Evolutionary conservation across 768 basidiomycete genomes (phyloP), one percentile per base, ranked within the genome.

Genomic region (Suillus lakei): DNA sequence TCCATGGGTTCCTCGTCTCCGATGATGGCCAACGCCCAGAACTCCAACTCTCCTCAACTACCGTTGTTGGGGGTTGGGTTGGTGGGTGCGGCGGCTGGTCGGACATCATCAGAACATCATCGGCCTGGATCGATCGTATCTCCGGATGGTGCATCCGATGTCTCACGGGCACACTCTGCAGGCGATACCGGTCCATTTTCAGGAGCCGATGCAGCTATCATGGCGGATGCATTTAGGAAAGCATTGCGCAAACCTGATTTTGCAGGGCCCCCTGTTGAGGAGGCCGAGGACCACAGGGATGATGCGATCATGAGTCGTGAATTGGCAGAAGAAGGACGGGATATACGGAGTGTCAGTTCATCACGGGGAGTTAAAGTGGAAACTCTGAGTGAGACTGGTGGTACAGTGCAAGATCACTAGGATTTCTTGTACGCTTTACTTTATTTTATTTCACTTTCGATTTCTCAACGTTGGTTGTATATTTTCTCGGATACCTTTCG

Each of bases 161-260:
- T 88, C 55, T 91, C 90, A 36, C 82, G 85, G 56, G 76, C 84
- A 10, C 85, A 85, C 44, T 87, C 86, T 46, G 81, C 84, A 55
- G 86, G 87, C 61, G 88, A 89, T 62, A 81, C 86, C 50, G 91
- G 86, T 13, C 90, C 88, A 12, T 91, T 96, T 78, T 90, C 89
- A 53, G 89, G 87, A 23, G 89, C 91, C 26, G 95, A 97, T 77
- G 95, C 95, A 61, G 93, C 92, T 44, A 92, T 95, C 74, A 93
- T 96, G 88, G 94, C 95, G 46, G 90, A 94, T 80, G 95, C 95
- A 7, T 97, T 96, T 79, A 84, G 95, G 71, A 88, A 91, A 75
- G 92, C 91, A 68, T 81, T 97, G 72, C 85, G 95, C 75, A 95
- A 95, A 75, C 95, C 95, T 12, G 93, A 94, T 73, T 96, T 96